phyloP scores from a whole-genome alignment of 2,329 filamentous ascomycete species.

The Alternaria dauci region DNA sequence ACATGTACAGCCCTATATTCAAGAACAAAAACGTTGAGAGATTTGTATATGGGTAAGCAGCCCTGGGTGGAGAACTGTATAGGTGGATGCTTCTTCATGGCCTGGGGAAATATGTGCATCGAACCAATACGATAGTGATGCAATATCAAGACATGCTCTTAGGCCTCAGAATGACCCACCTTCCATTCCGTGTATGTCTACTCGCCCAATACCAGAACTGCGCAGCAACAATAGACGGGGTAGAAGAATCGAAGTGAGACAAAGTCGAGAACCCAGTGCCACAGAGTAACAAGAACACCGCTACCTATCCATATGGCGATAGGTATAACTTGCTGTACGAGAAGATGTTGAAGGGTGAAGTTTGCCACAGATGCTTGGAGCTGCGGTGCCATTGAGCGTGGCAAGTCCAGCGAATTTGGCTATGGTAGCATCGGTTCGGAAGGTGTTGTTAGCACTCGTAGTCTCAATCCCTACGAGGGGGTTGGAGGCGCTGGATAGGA shows the following conservation, averaged over 20 bases:
- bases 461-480: neutral
- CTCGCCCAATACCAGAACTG: neutral
- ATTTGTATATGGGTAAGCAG: neutral
- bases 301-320: neutral
- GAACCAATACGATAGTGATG: neutral
- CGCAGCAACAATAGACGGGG: neutral
- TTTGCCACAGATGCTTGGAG: neutral
- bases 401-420: neutral
- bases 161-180: neutral
- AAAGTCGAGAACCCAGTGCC: too few relatives aligned
- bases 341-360: neutral
- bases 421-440: neutral
- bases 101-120: accelerated
- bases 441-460: neutral
- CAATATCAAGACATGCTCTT: neutral
- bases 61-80: neutral
- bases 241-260: neutral
- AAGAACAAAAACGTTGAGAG: neutral
- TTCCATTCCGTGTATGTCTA: too few relatives aligned
- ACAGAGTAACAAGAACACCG: neutral
- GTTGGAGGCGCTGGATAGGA: neutral
- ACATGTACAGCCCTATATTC: neutral
- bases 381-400: neutral
- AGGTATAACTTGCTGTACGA: neutral
- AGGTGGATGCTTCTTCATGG: neutral